Evolutionary conservation across 192 early-diverging fungal species (phyloP).

Genomic region (Coemansia umbellata): DNA sequence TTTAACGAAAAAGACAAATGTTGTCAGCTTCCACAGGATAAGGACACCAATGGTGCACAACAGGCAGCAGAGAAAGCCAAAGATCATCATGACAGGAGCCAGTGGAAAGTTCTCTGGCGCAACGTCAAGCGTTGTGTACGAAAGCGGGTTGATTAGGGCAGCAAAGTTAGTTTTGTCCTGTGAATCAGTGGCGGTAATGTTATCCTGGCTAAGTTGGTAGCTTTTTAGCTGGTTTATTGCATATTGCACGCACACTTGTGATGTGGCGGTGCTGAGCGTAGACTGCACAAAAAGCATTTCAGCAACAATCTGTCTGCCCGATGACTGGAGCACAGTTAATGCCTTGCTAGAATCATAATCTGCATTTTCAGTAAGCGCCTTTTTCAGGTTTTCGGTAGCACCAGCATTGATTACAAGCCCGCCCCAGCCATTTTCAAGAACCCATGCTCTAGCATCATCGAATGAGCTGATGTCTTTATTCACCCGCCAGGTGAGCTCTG

Average conservation of each 20-base stretch:
- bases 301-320: slow-evolving; percentile 20
- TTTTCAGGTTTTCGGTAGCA: slow-evolving; percentile 15
- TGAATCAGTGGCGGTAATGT: not conserved
- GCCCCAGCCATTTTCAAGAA: slow-evolving; percentile 28
- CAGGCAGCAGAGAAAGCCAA: slow-evolving; percentile 17
- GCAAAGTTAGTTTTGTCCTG: slow-evolving; percentile 8
- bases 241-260: slow-evolving; percentile 8
- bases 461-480: not conserved
- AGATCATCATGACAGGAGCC: slow-evolving; percentile 28
- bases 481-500: slow-evolving; percentile 20
- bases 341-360: slow-evolving; percentile 22
- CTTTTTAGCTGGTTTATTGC: slow-evolving; percentile 16
- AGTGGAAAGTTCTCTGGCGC: slow-evolving; percentile 23
- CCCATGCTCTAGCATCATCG: slow-evolving; percentile 18
- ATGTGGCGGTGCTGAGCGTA: slow-evolving; percentile 8
- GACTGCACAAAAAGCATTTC: slow-evolving; percentile 26
- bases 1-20: slow-evolving; percentile 23
- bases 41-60: slow-evolving; percentile 23
- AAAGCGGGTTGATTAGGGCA: slow-evolving; percentile 22
- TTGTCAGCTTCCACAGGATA: slow-evolving; percentile 44
- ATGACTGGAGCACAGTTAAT: slow-evolving; percentile 27
- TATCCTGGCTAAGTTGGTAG: not conserved
- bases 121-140: slow-evolving; percentile 20
- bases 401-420: slow-evolving; percentile 38
- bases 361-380: slow-evolving; percentile 11